Evolutionary conservation across 2,329 filamentous ascomycete species (phyloP), one percentile per base, ranked within the genome.

Genomic region (Sarocladium kiliense): DNA sequence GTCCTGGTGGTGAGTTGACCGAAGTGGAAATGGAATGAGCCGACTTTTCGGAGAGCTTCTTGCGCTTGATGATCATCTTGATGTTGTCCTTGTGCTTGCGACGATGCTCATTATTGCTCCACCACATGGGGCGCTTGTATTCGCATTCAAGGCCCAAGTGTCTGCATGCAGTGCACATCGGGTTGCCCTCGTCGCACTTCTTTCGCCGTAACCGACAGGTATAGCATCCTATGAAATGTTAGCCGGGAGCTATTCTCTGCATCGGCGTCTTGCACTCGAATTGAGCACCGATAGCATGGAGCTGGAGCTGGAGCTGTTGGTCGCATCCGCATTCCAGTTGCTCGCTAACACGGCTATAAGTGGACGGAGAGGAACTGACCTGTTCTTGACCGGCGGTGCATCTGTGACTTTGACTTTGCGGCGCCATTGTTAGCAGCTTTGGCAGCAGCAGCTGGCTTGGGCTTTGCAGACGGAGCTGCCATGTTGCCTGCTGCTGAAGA

Each of bases 121-220:
- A 99, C 94, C 94, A 99, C 74, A 89, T 84, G 36, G 94, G 94
- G 67, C 92, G 80, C 80, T 96, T 96, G 77, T 97, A 99, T 77
- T 97, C 91, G 77, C 94, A 99, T 65, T 81, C 80, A 56, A 99
- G 80, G 54, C 89, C 88, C 56, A 99, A 86, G 66, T 85, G 79
- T 63, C 82, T 85, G 79, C 84, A 87, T 58, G 84, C 84, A 16
- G 81, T 79, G 76, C 84, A 87, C 64, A 77, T 74, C 54, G 82
- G 81, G 36, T 77, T 74, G 59, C 81, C 82, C 70, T 87, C 84
- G 65, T 87, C 84, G 73, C 84, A 87, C 77, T 87, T 87, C 74
- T 87, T 87, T 61, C 84, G 77, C 67, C 84, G 75, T 64, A 87
- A 69, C 70, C 84, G 77, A 76, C 84, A 87, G 55, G 84, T 87